Evolutionary conservation across 2,329 filamentous ascomycete species (phyloP), one percentile per base, ranked within the genome.

Genomic region (Penicillium hesseltinei): DNA sequence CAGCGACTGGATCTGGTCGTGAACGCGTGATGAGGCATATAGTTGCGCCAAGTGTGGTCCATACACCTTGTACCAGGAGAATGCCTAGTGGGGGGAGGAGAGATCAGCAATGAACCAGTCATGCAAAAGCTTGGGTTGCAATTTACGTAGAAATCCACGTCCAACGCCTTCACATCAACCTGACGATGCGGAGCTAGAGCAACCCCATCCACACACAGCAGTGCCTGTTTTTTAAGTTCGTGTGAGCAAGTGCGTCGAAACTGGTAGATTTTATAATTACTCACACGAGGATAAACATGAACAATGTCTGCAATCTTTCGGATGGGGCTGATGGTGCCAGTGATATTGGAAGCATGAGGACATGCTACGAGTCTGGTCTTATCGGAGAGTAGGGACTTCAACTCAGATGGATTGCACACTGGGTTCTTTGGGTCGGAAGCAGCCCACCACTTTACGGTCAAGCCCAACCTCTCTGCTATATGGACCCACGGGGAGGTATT

Each of bases 21-120:
- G 84, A 0, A 84, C 85, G 0, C 72, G 67, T 5, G 77, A 77
- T 25, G 84, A 84, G 5, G 83, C 88, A 68, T 91, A 93, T 1
- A 93, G 76, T 61, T 88, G 82, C 0, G 88, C 81, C 1, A 92
- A 80, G 64, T 92, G 90, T 1, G 90, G 89, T 0, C 89, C 90
- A 68, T 89, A 92, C 2, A 92, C 84, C 71, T 93, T 93, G 75
- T 92, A 92, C 89, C 89, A 92, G 0, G 82, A 87, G 69, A 92
- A 91, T n/a, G 81, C 76, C 68, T 71, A 23, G 36, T 42, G 36
- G 33, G 15, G 29, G 36, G 7, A 23, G 23, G 23, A 23, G n/a
- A 19, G 17, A 38, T 57, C 25, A 56, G 39, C 47, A 21, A 39
- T 43, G 38, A 51, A 33, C 42, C 21, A 19, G 40, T 36, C 38